Evolutionary conservation across 2,329 filamentous ascomycete species (phyloP).

Genomic region (Diaporthe sp.): DNA sequence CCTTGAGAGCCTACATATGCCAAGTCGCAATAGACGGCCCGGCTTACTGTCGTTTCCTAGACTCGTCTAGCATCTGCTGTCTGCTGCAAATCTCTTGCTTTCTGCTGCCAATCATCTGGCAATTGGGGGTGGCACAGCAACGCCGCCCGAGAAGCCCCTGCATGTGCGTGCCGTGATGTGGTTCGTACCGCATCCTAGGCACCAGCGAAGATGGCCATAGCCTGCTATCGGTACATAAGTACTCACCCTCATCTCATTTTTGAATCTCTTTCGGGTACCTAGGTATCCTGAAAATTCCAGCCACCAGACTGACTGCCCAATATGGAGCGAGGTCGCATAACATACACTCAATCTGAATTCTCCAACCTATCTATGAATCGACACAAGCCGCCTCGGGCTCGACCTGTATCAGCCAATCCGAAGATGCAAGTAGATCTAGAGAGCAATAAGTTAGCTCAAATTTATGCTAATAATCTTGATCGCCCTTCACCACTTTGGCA

Average conservation of each 20-base stretch:
- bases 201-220: not conserved
- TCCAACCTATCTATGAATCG: not conserved
- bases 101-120: not conserved
- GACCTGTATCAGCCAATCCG: not conserved
- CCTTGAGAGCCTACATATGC: not conserved
- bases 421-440: not conserved
- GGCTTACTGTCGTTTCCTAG: not conserved
- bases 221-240: not conserved
- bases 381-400: not conserved
- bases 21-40: not conserved
- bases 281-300: not conserved
- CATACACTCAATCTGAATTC: not conserved
- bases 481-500: not conserved
- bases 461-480: not conserved
- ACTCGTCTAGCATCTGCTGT: not conserved
- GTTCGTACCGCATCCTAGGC: not conserved
- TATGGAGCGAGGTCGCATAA: not conserved
- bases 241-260: not conserved
- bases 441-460: not conserved
- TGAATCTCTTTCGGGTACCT: not conserved
- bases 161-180: not conserved
- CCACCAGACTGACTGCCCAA: not conserved
- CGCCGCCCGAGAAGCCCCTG: not conserved
- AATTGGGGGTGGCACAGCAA: not conserved
- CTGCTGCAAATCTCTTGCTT: not conserved